A percentile compares a stretch with the other conserved stretches of the same genome.
phyloP scores from a whole-genome alignment of 106 monocot genomes.

The Acanthochlamys bracteata region DNA sequence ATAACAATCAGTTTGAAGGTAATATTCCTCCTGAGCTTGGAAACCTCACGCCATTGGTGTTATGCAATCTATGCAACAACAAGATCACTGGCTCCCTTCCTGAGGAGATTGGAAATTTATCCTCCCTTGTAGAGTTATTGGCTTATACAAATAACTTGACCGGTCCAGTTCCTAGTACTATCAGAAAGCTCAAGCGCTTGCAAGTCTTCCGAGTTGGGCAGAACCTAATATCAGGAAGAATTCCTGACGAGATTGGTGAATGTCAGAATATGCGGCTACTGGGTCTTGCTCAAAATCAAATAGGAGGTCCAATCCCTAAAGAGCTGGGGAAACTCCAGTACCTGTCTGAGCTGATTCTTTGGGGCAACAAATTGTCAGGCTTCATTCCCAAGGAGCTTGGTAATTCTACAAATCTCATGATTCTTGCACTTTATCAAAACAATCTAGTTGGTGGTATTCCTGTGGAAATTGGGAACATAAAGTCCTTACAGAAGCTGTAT shows the following conservation, averaged over 20 bases:
- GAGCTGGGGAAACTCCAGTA: slow-evolving; percentile 50
- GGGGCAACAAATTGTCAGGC: slow-evolving; percentile 64
- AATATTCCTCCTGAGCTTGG: slow-evolving; percentile 62
- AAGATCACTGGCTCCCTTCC: slow-evolving; percentile 65
- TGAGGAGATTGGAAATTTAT: slow-evolving; percentile 58
- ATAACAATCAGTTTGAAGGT: slow-evolving; percentile 70
- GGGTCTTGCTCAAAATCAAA: slow-evolving; percentile 84
- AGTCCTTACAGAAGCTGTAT: slow-evolving; percentile 46
- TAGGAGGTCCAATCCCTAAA: slow-evolving; percentile 55
- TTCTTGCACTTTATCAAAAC: slow-evolving; percentile 81
- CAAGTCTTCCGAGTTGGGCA: slow-evolving; percentile 53
- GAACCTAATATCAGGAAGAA: slow-evolving; percentile 62
- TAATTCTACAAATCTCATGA: slow-evolving; percentile 50
- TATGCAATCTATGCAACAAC: slow-evolving; percentile 76
- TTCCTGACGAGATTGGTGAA: slow-evolving; percentile 64
- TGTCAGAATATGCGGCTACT: slow-evolving; percentile 47
- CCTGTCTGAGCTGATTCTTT: slow-evolving; percentile 56
- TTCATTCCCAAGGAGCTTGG: slow-evolving; percentile 64
- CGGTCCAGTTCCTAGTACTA: slow-evolving; percentile 51
- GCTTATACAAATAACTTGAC: slow-evolving; percentile 76
- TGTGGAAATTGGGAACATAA: slow-evolving; percentile 50
- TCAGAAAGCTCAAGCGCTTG: slow-evolving; percentile 74
- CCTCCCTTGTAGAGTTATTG: slow-evolving; percentile 50
- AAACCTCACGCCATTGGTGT: slow-evolving; percentile 32
- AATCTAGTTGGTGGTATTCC: slow-evolving; percentile 67